Base-by-base conservation (phyloP, 441 rosid genomes). In the Erodium trifolium region DNA sequence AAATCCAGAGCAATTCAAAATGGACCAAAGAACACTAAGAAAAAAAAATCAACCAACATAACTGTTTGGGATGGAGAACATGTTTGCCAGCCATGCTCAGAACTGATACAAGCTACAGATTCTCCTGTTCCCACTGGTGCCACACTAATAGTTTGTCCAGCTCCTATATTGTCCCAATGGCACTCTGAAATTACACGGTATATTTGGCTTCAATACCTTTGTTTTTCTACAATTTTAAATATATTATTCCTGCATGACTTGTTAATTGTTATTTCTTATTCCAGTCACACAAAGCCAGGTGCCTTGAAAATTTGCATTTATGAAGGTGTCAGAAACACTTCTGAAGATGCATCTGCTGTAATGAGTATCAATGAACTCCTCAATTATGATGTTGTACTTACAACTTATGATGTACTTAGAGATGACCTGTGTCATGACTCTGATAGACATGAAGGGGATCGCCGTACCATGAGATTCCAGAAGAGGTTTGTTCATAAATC, bases 91-190 rank as follows among this genome's bases (percentile, higher is more conserved):
- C 77, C 85, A 81, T 93, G 99, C 81, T 83, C 82, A 65, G 97
- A 91, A 76, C 82, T 93, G 77, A 75, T 89, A 71, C 81, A 76
- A 78, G 96, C 86, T 66, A 85, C 90, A 59, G 83, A 86, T 69
- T 79, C 93, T 77, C 96, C 97, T 68, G 80, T 90, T 74, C 76
- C 88, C 51, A 84, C 93, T 17, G 92, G 93, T 73, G 99, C 96
- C 77, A 93, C 99, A 78, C 89, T 93, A 72, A 90, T 93, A 68
- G 91, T 93, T 76, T 93, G 96, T 78, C 99, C 99, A 68, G 85
- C 96, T 74, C 89, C 99, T 75, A 93, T 91, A 86, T 84, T 93
- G 82, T 85, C 82, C 23, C 97, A 91, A 72, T 93, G 99, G 99
- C 93, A 91, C 83, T 78, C 92, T 71, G 99, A 93, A 82, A 89